A percentile compares a stretch with the other conserved stretches of the same genome.
Evolutionary conservation across 768 basidiomycete species (phyloP).

Genomic region (Rhodosporidiobolus sp.): DNA sequence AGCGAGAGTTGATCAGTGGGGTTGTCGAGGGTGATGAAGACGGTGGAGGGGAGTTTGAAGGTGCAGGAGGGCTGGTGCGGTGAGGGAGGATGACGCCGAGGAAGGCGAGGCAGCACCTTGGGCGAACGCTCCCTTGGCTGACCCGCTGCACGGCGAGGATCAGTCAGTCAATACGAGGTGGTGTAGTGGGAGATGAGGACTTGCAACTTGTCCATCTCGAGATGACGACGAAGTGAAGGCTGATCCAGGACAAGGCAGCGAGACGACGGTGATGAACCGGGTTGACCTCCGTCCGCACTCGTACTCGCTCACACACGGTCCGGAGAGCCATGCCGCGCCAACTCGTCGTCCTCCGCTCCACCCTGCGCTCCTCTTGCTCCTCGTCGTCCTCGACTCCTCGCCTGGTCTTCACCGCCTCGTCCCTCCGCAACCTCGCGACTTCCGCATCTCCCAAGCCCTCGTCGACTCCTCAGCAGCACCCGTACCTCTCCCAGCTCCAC

Average conservation of each 20-base stretch:
- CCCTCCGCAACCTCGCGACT: too few species aligned
- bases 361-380: not conserved
- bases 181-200: too few species aligned
- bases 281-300: not conserved
- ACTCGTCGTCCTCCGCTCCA: not conserved
- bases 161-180: not conserved
- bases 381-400: not conserved
- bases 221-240: not conserved
- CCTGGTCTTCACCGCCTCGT: not conserved
- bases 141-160: not conserved
- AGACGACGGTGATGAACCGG: not conserved
- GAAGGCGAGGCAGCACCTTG: not conserved
- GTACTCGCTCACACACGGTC: not conserved
- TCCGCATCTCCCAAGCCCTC: not conserved
- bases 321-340: not conserved
- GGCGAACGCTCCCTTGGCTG: slow-evolving; percentile 8
- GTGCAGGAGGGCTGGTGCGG: not conserved
- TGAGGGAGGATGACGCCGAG: not conserved
- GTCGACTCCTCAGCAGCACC: slow-evolving; percentile 1
- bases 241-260: not conserved
- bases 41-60: not conserved
- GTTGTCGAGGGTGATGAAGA: not conserved
- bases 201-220: slow-evolving; percentile 18
- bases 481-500: slow-evolving; percentile 16
- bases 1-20: not conserved